These are phyloP conservation scores for Carpinus fangiana DNA, from an alignment of 306 rosid species.

Conservation along the genomic window DNA sequence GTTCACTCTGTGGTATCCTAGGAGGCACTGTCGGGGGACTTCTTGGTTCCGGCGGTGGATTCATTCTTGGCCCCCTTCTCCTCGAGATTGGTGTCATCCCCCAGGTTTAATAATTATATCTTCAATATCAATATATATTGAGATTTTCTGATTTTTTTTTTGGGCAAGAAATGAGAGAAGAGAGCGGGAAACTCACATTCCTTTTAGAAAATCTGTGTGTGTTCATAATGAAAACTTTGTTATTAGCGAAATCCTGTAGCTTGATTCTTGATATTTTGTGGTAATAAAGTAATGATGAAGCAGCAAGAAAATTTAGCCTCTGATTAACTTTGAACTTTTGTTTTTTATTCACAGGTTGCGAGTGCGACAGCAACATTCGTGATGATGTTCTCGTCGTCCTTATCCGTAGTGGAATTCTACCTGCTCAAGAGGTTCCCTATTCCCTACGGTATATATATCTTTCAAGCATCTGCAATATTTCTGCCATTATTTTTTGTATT, in stretches of 20 bases:
- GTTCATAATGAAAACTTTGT: too few species aligned
- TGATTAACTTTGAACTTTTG: neutral
- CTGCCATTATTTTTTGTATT: neutral
- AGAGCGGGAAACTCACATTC: too few species aligned
- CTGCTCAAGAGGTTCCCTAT: slow-evolving; percentile 85
- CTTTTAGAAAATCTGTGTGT: too few species aligned
- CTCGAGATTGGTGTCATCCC: slow-evolving; percentile 91
- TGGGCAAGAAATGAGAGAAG: too few species aligned
- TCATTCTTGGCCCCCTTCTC: slow-evolving; percentile 85
- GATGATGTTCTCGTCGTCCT: slow-evolving; percentile 84
- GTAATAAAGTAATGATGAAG: neutral
- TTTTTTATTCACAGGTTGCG: slow-evolving; percentile 60
- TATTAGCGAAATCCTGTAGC: neutral
- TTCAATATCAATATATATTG: too few species aligned
- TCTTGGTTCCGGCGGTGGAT: slow-evolving; percentile 92
- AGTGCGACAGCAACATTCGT: slow-evolving; percentile 94
- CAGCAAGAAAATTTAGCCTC: neutral
- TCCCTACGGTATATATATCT: slow-evolving; percentile 59
- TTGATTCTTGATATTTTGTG: too few species aligned
- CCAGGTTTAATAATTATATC: slow-evolving; percentile 36
- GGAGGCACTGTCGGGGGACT: slow-evolving; percentile 88
- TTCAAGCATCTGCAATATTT: neutral
- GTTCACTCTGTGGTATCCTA: slow-evolving; percentile 73
- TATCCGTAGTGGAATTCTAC: slow-evolving; percentile 83
- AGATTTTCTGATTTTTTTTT: too few species aligned